Evolutionary conservation across 164 flowering plant genomes (phyloP), one percentile per base, ranked within the genome.

Genomic region (Dillenia suffruticosa): DNA sequence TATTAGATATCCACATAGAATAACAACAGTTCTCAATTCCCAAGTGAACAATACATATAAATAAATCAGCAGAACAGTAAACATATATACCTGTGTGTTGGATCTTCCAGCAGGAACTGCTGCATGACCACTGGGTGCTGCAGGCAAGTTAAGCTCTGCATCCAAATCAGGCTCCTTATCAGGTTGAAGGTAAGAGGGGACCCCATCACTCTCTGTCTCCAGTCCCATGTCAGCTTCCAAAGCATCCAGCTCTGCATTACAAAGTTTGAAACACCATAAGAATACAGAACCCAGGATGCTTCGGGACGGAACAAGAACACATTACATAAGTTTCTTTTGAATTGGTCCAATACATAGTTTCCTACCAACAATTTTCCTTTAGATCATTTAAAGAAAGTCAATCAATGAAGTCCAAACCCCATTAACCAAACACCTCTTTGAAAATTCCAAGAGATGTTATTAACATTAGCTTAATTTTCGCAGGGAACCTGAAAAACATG

Each of bases 201-300:
- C 84, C 9, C 88, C 92, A 54, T 84, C 86, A 59, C 86, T 68
- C 75, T 94, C 98, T 4, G 80, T 74, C 61, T 89, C 97, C 69
- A 72, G 64, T 61, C 92, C 92, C 98, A 94, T 94, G 76, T 94
- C 99, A 19, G 86, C 87, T 80, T 94, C 99, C 77, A 94, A 73
- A 60, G 96, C 97, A 78, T 94, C 99, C 70, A 94, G 96, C 81
- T 94, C 99, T 94, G 82, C 63, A 67, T 24, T 45, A 46, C 9
- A 61, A 64, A n/a, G 64, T 12, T 24, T 50, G 44, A 61, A 26
- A 43, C 44, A 44, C 22, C 10, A 50, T 44, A 16, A 3, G 17
- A 52, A 43, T n/a, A 55, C 4, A 32, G 24, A 9, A 32, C 0
- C 7, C 40, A 0, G 7, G 40, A 32, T 0, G 40, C 7, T 32